Evolutionary conservation across 495 filamentous ascomycete species (phyloP).

Genomic region (Bacidia gigantensis): DNA sequence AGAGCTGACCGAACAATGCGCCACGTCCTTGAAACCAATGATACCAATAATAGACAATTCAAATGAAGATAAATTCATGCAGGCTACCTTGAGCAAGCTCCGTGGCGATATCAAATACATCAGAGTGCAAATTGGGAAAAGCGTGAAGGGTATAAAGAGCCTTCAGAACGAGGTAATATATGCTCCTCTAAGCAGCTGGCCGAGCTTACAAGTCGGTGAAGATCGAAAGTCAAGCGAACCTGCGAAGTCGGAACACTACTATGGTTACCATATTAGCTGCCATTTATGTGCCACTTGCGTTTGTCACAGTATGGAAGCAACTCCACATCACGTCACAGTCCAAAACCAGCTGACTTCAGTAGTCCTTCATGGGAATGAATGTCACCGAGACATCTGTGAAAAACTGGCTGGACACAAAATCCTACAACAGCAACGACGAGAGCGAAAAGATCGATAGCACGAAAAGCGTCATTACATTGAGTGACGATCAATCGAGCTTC

Average conservation of each 20-base stretch:
- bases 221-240: conserved; percentile 6
- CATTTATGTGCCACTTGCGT: conserved; percentile 10
- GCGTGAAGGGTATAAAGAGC: conserved; percentile 2
- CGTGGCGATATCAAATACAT: background rate
- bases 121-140: background rate
- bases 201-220: background rate
- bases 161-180: conserved; percentile 9
- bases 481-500: too few relatives aligned
- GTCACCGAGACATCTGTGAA: background rate
- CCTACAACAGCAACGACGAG: background rate
- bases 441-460: background rate
- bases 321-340: background rate
- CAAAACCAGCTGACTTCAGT: background rate
- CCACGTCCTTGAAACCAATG: background rate
- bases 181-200: background rate
- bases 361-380: conserved; percentile 16
- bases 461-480: background rate
- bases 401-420: background rate
- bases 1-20: background rate
- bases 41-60: background rate
- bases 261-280: conserved; percentile 9
- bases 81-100: background rate
- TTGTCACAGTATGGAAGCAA: conserved; percentile 12
- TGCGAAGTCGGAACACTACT: conserved; percentile 7
- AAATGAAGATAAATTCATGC: background rate